Conservation (phyloP, 202 grass and related monocot genomes). For the Carex arenaria region DNA sequence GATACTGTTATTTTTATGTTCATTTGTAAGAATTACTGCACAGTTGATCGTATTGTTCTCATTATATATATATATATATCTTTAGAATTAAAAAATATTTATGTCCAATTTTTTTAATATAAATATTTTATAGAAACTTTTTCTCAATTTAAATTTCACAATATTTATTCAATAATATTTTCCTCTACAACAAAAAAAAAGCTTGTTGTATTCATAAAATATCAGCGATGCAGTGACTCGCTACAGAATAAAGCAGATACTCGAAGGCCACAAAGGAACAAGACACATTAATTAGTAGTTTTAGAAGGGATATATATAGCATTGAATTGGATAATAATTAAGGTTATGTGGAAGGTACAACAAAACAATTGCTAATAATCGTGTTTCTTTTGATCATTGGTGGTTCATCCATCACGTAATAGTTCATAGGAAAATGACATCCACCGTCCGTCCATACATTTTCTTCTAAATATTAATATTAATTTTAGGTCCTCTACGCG, state of each 20-base stretch:
- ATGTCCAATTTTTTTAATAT: too few relatives aligned
- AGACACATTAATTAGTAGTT: background rate
- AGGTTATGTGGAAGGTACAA: background rate
- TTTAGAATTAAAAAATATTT: too few relatives aligned
- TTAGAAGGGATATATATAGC: background rate
- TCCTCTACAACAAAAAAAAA: background rate
- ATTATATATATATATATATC: too few relatives aligned
- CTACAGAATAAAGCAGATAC: background rate
- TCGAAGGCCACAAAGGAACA: background rate
- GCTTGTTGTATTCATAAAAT: background rate
- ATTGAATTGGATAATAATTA: background rate
- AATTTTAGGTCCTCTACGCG: background rate
- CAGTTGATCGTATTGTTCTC: too few relatives aligned
- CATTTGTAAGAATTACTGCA: too few relatives aligned
- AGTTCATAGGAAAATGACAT: background rate
- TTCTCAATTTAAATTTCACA: too few relatives aligned
- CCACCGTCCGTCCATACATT: background rate
- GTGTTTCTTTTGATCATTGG: background rate
- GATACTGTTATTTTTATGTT: too few relatives aligned
- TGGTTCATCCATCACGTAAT: background rate
- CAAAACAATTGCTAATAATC: background rate
- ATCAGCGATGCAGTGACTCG: background rate
- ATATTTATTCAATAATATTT: too few relatives aligned
- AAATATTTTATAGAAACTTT: too few relatives aligned
- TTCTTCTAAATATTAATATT: background rate